Evolutionary conservation across 768 basidiomycete species (phyloP).

Genomic region (Boletus coccyginus): DNA sequence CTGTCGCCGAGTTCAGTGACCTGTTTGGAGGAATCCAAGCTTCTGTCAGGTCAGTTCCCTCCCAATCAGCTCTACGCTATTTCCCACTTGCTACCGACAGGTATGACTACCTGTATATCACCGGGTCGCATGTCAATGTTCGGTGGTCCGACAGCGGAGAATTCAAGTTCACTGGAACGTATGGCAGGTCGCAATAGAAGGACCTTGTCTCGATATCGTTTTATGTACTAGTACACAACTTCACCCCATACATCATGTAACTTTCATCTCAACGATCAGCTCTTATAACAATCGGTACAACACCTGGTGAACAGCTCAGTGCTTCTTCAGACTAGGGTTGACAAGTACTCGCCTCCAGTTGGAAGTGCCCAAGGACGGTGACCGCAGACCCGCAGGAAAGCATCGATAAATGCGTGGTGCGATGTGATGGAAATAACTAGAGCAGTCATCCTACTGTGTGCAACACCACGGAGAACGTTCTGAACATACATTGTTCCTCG

Average conservation of each 20-base stretch:
- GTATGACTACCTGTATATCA: constrained; percentile 39
- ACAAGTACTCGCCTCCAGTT: constrained; percentile 55
- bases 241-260: background rate
- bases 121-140: constrained; percentile 41
- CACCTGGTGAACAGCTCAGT: constrained; percentile 17
- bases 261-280: constrained; percentile 10
- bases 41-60: constrained; percentile 34
- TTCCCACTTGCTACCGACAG: constrained; percentile 22
- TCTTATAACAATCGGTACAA: constrained; percentile 26
- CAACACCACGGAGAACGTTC: background rate
- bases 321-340: background rate
- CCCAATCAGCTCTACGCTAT: background rate
- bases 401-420: constrained; percentile 61
- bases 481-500: constrained; percentile 44
- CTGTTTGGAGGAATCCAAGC: constrained; percentile 35
- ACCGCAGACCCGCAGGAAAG: constrained; percentile 47
- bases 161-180: constrained; percentile 55
- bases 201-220: background rate
- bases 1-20: constrained; percentile 33
- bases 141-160: constrained; percentile 48
- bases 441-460: background rate
- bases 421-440: constrained; percentile 66
- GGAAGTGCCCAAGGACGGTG: constrained; percentile 47
- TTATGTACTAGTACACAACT: background rate
- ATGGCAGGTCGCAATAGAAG: constrained; percentile 28